Evolutionary conservation across 345 rosid genomes (phyloP), one percentile per base, ranked within the genome.

Genomic region (Linum lewisii): DNA sequence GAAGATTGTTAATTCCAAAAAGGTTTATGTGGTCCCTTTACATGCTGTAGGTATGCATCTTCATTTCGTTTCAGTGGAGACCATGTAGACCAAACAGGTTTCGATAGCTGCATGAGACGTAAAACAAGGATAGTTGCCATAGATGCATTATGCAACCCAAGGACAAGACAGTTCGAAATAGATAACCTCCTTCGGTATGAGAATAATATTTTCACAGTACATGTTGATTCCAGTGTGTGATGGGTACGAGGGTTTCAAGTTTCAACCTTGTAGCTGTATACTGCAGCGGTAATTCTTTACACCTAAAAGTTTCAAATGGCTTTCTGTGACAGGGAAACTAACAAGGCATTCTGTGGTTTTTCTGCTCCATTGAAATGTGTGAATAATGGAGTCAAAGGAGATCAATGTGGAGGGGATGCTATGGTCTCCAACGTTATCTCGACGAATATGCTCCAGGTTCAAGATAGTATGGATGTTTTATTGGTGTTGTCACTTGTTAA

Each of bases 271-370:
- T 4, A 16, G 13, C 18, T 42, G 47, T 42, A 11, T 42, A 42
- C 47, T 42, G 47, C 47, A 42, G 47, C 18, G 47, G 47, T 42
- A 29, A 8, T 42, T 10, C 4, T 42, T 14, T 42, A 7, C 14
- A 11, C 15, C 47, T 42, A 42, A 42, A 29, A 29, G 7, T 7
- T 11, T 42, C 47, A 42, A 42, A 29, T 64, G 66, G 70, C 67
- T 62, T 74, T 68, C 72, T 72, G 67, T 59, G 50, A 21, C 78
- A 89, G 97, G 88, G 99, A 93, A 73, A 73, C 69, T 50, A 89
- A 85, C 54, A 93, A 93, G 73, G 97, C 99, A 50, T 78, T 86
- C 59, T 89, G 97, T 75, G 99, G 99, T 63, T 89, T 89, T 77
- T 64, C 59, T 69, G 75, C 77, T 67, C 79, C 66, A 65, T 76